Base-by-base conservation (phyloP, 2,329 filamentous ascomycete species). In the Sarocladium oryzae region DNA sequence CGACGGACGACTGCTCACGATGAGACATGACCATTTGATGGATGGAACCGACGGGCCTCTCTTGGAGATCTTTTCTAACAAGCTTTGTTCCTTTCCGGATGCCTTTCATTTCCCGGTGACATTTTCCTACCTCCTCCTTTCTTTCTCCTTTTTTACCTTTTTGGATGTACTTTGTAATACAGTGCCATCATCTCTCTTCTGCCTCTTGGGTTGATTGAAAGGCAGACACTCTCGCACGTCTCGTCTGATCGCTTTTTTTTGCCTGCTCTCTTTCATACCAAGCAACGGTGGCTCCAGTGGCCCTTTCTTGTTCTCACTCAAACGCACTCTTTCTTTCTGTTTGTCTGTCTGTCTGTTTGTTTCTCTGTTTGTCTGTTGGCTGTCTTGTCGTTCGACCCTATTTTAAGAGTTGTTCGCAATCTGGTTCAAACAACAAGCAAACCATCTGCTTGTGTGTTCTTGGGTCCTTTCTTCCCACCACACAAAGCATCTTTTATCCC, bases 11-110 rank as follows among this genome's bases (percentile, higher is more conserved):
- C 16, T 16, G 43, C 20, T 33, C 26, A 48, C 26, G 43, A 48
- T 48, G 43, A 48, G 43, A 48, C 43, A 48, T 48, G n/a, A n/a
- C 28, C 43, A 45, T 45, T n/a, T n/a, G n/a, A n/a, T n/a, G 9
- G 15, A 33, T 33, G 11, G 11, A 15, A 30, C 26, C 16, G 21
- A 26, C 40, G 21, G 37, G 23, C 20, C 37, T 40, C 6, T 23
- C 18, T 40, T 15, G 16, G 37, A 18, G 20, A 40, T 9, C 16
- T 28, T 28, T 43, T 23, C 21, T n/a, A n/a, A 11, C 40, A 43
- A 15, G 40, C 40, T 48, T 33, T 48, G 24, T 32, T 48, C 26
- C 26, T 33, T 32, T 48, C 43, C 40, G 23, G 40, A 28, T 45
- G 8, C 23, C 24, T 26, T 33, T 30, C 16, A 15, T 32, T 32